Conservation (phyloP, 1,284 basidiomycete genomes). For the Meripilus lineatus region DNA sequence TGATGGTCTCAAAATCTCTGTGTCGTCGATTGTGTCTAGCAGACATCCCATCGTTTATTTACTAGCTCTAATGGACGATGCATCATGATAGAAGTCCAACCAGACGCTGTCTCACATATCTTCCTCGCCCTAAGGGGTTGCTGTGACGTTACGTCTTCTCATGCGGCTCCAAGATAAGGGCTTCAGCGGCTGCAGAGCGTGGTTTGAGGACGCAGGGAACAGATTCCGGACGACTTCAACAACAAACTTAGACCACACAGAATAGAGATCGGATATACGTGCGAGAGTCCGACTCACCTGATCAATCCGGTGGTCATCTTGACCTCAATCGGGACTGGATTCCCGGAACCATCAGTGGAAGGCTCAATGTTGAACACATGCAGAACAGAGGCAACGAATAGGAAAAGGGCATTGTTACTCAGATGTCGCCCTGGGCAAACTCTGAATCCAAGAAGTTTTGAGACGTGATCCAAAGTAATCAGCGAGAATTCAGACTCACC, state of each 20-base stretch:
- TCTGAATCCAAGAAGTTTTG: neutral
- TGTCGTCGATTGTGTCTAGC: no score
- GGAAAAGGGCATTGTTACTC: slow-evolving; percentile 3
- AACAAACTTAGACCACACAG: neutral
- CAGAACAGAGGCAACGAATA: neutral
- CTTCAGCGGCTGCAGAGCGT: slow-evolving; percentile 1
- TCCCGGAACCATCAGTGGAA: neutral
- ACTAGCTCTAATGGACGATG: no score
- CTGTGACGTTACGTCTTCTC: no score
- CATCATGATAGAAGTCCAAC: no score
- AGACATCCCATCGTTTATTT: no score
- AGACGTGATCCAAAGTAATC: neutral
- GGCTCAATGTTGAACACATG: slow-evolving; percentile 5
- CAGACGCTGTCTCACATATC: no score
- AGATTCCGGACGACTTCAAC: neutral
- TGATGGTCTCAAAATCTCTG: no score
- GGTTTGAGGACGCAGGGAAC: slow-evolving; percentile 3
- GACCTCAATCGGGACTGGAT: neutral
- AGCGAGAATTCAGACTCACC: neutral
- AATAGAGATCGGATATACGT: neutral
- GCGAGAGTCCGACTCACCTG: neutral
- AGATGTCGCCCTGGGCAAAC: slow-evolving; percentile 5
- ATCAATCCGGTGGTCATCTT: slow-evolving; percentile 2
- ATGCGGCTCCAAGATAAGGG: neutral
- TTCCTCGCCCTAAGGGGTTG: no score